Percentiles rank a stretch among this genome's conserved stretches.
Evolutionary conservation across 2,329 filamentous ascomycete genomes (phyloP).

Genomic region (Gaeumannomyces tritici): DNA sequence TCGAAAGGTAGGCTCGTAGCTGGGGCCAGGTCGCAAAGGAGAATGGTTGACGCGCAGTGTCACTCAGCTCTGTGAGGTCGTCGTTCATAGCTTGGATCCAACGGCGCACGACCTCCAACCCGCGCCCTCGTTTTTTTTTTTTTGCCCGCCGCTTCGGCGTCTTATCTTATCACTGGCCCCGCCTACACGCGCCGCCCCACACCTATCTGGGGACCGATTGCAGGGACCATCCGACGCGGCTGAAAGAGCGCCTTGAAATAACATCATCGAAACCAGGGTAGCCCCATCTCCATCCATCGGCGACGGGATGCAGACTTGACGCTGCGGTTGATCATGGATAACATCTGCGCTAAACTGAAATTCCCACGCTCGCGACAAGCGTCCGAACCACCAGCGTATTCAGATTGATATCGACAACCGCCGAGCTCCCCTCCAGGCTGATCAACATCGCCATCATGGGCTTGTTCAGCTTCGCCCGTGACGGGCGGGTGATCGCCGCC

Average conservation of each 20-base stretch:
- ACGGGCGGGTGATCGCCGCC: constrained; percentile 44
- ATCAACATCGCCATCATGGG: constrained; percentile 24
- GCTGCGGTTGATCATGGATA: not conserved
- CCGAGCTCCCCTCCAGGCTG: not conserved
- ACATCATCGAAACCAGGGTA: not conserved
- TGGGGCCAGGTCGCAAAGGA: not conserved
- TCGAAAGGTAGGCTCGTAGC: constrained; percentile 8
- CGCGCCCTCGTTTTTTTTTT: constrained; percentile 6
- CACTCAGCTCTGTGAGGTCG: not conserved
- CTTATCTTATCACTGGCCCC: constrained; percentile 1
- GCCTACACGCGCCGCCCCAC: not conserved
- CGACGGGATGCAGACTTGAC: not conserved
- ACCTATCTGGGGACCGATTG: too few species aligned
- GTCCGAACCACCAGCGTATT: not conserved
- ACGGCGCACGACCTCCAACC: not conserved
- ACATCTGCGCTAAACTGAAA: not conserved
- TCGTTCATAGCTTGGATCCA: not conserved
- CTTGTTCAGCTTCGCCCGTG: constrained; percentile 28
- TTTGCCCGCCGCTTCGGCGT: not conserved
- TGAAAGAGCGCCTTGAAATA: not conserved
- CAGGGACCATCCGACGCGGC: not conserved
- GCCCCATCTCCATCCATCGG: not conserved
- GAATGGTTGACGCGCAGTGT: not conserved
- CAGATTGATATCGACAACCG: not conserved
- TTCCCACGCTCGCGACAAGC: not conserved